These are phyloP conservation scores for Aspergillus hortae DNA, from an alignment of 2,329 filamentous ascomycete genomes.

Conservation along the genomic window DNA sequence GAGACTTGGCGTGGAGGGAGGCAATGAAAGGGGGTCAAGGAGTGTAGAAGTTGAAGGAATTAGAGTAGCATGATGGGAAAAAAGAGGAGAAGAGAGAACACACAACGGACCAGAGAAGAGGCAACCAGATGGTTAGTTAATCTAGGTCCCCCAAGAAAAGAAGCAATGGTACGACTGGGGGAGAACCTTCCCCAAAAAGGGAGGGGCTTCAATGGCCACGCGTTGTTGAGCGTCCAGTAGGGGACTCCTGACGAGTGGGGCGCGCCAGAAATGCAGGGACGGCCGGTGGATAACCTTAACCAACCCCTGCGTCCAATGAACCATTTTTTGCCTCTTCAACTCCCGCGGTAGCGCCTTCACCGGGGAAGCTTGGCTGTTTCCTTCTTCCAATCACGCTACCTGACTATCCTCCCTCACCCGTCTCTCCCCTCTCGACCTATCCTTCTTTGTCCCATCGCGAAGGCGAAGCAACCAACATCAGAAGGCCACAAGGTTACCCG, in stretches of 20 bases:
- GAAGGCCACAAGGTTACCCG: too few relatives aligned
- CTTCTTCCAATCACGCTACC: not conserved
- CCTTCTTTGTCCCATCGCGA: not conserved
- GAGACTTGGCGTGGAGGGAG: not conserved
- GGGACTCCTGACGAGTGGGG: not conserved
- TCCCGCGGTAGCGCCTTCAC: slow-evolving; percentile 3
- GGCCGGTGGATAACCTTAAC: not conserved
- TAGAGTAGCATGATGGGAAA: not conserved
- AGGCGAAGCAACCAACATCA: too few relatives aligned
- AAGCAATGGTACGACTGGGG: too few relatives aligned
- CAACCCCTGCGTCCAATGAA: too few relatives aligned
- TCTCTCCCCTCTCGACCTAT: not conserved
- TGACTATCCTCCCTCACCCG: not conserved
- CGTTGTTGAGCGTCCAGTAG: slow-evolving; percentile 2
- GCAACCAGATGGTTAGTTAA: not conserved
- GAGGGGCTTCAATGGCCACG: slow-evolving; percentile 5
- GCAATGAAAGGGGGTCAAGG: not conserved
- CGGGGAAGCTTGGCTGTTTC: slow-evolving; percentile 15
- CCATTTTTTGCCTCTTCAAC: too few relatives aligned
- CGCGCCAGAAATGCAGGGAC: not conserved
- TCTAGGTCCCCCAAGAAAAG: too few relatives aligned
- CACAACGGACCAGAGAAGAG: not conserved
- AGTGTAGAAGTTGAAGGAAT: not conserved
- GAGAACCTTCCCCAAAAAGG: too few relatives aligned
- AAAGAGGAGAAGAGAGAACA: not conserved